These are phyloP conservation scores for Phialophora expanda DNA, from an alignment of 2,329 filamentous ascomycete species.

Conservation along the genomic window DNA sequence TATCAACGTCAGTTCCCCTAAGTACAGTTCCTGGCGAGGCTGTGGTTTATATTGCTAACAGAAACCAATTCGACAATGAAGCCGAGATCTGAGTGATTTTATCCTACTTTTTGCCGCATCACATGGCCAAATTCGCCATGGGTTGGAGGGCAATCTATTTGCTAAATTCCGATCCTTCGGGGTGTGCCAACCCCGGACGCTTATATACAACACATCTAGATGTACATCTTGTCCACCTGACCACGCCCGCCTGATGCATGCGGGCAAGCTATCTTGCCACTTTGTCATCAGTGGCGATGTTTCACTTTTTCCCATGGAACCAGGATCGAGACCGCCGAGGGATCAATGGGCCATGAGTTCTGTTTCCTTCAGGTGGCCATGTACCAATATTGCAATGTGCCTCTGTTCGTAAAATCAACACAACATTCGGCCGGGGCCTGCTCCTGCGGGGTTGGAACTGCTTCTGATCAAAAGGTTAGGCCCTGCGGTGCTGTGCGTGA, in stretches of 20 bases:
- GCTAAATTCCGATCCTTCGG: background rate
- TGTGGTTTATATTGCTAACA: slow-evolving; percentile 33
- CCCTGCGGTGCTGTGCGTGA: background rate
- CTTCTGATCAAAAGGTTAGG: background rate
- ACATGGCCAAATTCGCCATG: slow-evolving; percentile 13
- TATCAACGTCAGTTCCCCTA: slow-evolving; percentile 36
- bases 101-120: slow-evolving; percentile 1
- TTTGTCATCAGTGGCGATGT: background rate
- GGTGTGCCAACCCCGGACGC: background rate
- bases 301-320: background rate
- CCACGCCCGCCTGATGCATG: background rate
- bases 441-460: background rate
- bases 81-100: background rate
- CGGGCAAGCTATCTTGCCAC: background rate
- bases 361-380: background rate
- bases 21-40: slow-evolving; percentile 37
- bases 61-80: slow-evolving; percentile 11
- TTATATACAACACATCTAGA: background rate
- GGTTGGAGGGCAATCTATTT: background rate
- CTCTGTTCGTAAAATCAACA: background rate
- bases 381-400: background rate
- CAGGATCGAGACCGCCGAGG: background rate
- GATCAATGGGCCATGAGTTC: background rate
- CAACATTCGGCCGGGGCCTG: background rate
- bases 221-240: background rate